Evolutionary conservation across 331 rosid species (phyloP).

Genomic region (Prunus yedoensis): DNA sequence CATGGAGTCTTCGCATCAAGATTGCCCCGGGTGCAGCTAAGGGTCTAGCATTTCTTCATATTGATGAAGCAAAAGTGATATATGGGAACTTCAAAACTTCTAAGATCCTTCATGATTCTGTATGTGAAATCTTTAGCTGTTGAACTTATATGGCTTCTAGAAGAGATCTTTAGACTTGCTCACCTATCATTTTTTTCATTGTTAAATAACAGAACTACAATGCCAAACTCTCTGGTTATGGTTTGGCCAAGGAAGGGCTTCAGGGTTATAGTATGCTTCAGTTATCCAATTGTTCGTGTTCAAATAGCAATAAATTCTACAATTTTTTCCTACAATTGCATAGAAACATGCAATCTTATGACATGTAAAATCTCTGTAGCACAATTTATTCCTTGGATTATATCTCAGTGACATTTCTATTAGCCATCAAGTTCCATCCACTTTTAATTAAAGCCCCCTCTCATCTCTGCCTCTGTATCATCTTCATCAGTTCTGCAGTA

Average conservation of each 20-base stretch:
- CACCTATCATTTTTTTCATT: constrained; percentile 11
- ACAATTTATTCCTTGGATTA: too few species aligned
- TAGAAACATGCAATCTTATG: too few species aligned
- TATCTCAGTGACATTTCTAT: too few species aligned
- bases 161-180: constrained; percentile 16
- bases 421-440: too few species aligned
- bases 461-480: too few species aligned
- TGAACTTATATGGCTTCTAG: neutral
- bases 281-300: too few species aligned
- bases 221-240: constrained; percentile 82
- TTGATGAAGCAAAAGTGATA: constrained; percentile 77
- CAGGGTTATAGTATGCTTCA: constrained; percentile 35
- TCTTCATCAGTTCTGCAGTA: too few species aligned
- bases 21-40: constrained; percentile 81
- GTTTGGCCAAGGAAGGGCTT: constrained; percentile 79
- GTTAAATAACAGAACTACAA: constrained; percentile 48
- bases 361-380: too few species aligned
- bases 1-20: too few species aligned
- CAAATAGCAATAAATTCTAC: too few species aligned
- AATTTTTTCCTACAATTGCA: too few species aligned
- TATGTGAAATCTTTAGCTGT: constrained; percentile 27
- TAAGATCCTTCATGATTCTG: constrained; percentile 71
- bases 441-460: too few species aligned
- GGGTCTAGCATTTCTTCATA: constrained; percentile 86
- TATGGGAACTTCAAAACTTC: constrained; percentile 72